These are phyloP conservation scores for Lasiosphaeria miniovina DNA, from an alignment of 495 filamentous ascomycete species.

Conservation along the genomic window DNA sequence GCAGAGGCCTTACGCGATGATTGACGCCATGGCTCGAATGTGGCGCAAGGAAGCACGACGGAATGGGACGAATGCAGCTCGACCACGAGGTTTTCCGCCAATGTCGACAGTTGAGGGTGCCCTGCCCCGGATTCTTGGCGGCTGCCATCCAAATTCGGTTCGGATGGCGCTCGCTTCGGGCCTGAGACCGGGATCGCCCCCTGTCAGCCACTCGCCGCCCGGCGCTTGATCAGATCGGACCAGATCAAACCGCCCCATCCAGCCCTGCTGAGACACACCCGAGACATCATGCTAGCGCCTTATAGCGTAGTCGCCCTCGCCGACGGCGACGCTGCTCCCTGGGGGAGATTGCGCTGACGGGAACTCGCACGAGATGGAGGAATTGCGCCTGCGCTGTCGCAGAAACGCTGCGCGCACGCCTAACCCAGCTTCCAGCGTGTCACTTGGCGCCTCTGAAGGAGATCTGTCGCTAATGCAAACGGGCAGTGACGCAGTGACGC, in stretches of 20 bases:
- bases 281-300: constrained; percentile 22
- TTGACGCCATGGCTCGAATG: neutral
- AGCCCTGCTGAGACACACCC: constrained; percentile 24
- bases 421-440: neutral
- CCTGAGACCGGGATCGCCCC: constrained; percentile 19
- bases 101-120: neutral
- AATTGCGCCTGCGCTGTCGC: neutral
- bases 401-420: neutral
- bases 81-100: neutral
- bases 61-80: neutral
- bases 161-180: constrained; percentile 29
- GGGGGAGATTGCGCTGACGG: constrained; percentile 10
- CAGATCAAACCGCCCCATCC: constrained; percentile 25
- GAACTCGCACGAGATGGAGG: neutral
- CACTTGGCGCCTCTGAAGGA: neutral
- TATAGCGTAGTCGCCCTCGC: neutral
- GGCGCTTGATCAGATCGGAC: constrained; percentile 25
- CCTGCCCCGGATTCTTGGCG: constrained; percentile 4
- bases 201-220: constrained; percentile 27
- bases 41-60: neutral
- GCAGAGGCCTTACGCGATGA: neutral
- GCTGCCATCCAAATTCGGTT: constrained; percentile 11
- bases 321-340: neutral
- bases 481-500: too few species aligned
- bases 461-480: too few species aligned